Percentiles rank a stretch among this genome's conserved stretches.
These are phyloP conservation scores for Paxillus involutus DNA, from an alignment of 768 basidiomycete species.

Conservation along the genomic window DNA sequence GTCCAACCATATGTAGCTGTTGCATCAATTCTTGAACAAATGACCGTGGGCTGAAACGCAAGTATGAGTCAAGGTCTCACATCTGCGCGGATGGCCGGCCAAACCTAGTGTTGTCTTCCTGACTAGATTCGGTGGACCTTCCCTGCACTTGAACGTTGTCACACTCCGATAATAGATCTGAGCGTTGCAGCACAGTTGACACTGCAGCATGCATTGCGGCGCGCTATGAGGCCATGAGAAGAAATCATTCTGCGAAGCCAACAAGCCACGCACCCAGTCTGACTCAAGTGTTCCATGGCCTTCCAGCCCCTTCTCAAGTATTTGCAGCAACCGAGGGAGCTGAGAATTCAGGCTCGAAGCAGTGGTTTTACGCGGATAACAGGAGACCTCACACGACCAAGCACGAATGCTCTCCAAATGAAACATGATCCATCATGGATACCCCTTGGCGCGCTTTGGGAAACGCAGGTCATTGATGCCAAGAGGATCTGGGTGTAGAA, in stretches of 20 bases:
- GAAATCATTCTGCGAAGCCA: neutral
- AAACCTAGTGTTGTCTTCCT: constrained; percentile 25
- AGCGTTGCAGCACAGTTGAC: constrained; percentile 45
- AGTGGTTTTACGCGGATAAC: neutral
- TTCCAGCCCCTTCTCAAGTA: constrained; percentile 56
- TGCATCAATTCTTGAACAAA: constrained; percentile 40
- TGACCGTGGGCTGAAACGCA: constrained; percentile 17
- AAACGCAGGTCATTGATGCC: constrained; percentile 60
- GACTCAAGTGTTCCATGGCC: constrained; percentile 44
- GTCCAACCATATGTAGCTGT: constrained; percentile 50
- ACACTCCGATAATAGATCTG: constrained; percentile 56
- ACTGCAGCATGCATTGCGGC: constrained; percentile 51
- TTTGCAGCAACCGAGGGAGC: constrained; percentile 60
- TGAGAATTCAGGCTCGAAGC: constrained; percentile 25
- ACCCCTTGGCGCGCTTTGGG: constrained; percentile 43
- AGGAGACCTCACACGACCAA: constrained; percentile 58
- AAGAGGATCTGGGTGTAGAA: constrained; percentile 71
- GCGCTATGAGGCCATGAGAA: constrained; percentile 28
- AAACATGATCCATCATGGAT: constrained; percentile 31
- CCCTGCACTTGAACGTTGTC: constrained; percentile 45
- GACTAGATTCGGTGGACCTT: constrained; percentile 14
- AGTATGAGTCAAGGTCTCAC: constrained; percentile 8
- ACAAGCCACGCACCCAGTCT: constrained; percentile 54
- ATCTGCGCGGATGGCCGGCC: neutral
- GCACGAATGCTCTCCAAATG: constrained; percentile 71